Conservation (phyloP, 495 filamentous ascomycete genomes). For the Haplographium delicatum region DNA sequence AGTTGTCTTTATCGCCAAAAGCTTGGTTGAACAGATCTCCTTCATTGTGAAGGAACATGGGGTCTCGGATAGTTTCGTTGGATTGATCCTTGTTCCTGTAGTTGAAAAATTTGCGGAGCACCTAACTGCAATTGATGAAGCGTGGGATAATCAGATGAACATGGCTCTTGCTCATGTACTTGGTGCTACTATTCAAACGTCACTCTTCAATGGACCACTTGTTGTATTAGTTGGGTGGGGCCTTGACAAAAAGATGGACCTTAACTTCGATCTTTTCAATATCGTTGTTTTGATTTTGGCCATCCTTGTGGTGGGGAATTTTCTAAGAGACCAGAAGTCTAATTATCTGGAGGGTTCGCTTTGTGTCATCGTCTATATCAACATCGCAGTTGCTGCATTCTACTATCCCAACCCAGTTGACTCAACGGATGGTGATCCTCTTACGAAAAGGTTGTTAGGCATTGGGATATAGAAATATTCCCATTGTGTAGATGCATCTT, state of each 20-base stretch:
- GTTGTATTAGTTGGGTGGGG: slow-evolving; percentile 85
- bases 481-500: too few relatives aligned
- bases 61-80: slow-evolving; percentile 76
- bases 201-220: slow-evolving; percentile 80
- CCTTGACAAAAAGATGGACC: slow-evolving; percentile 62
- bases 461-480: too few relatives aligned
- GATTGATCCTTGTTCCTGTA: slow-evolving; percentile 72
- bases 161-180: slow-evolving; percentile 89
- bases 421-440: too few relatives aligned
- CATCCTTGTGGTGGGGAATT: slow-evolving; percentile 81
- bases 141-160: slow-evolving; percentile 83
- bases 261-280: slow-evolving; percentile 89
- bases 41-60: slow-evolving; percentile 52
- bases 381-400: slow-evolving; percentile 56
- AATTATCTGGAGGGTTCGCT: slow-evolving; percentile 78
- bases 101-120: slow-evolving; percentile 94
- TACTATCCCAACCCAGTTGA: slow-evolving; percentile 62
- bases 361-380: slow-evolving; percentile 65
- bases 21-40: slow-evolving; percentile 75
- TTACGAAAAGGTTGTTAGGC: too few relatives aligned
- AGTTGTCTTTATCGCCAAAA: slow-evolving; percentile 76
- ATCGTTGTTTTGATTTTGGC: slow-evolving; percentile 83
- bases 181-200: slow-evolving; percentile 84
- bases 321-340: slow-evolving; percentile 71
- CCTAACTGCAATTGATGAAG: slow-evolving; percentile 88